Base-by-base conservation (phyloP, 495 filamentous ascomycete genomes). In the Hypoxylon lenormandii region DNA sequence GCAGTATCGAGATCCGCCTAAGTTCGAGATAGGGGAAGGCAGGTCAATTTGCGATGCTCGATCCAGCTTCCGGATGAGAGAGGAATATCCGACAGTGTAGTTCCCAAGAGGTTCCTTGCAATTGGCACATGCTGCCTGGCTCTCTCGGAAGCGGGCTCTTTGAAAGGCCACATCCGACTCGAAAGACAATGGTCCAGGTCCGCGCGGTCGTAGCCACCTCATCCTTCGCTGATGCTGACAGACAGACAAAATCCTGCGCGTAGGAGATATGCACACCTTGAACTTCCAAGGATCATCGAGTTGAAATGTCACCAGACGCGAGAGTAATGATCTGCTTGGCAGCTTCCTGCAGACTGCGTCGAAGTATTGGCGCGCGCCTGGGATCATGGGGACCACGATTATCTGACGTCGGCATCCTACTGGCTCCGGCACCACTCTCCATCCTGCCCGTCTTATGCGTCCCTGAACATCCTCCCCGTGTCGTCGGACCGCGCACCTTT, bases 51-150 rank as follows among this genome's bases (percentile, higher is more conserved):
- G 45, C 57, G 50, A 70, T 65, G 37, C 48, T 60, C 50, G 26
- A 36, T 55, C 56, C 57, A 23, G 55, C 55, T 30, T 60, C 37
- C 43, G 61, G 37, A 52, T 52, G 56, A 61, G 50, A 49, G 54
- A 15, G 30, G 3, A 36, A 28, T 6, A 55, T 28, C 36, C 37
- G 60, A 45, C 67, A 65, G n/a, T 55, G 66, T 65, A 50, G 47
- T 64, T 49, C 66, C 53, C 59, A 53, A 57, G 46, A 55, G 15
- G 36, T 22, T 47, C 55, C 54, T 49, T 64, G 60, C 55, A 49
- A 60, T 33, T 42, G 43, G 54, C 45, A 48, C 28, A 56, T 60
- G 61, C 60, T 61, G 67, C 51, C 55, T 70, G 67, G 57, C 26
- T 22, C 26, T 22, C 56, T 33, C 19, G 28, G 51, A 56, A 28